phyloP scores from a whole-genome alignment of 2,329 filamentous ascomycete genomes.

The Aspergillus udagawae region DNA sequence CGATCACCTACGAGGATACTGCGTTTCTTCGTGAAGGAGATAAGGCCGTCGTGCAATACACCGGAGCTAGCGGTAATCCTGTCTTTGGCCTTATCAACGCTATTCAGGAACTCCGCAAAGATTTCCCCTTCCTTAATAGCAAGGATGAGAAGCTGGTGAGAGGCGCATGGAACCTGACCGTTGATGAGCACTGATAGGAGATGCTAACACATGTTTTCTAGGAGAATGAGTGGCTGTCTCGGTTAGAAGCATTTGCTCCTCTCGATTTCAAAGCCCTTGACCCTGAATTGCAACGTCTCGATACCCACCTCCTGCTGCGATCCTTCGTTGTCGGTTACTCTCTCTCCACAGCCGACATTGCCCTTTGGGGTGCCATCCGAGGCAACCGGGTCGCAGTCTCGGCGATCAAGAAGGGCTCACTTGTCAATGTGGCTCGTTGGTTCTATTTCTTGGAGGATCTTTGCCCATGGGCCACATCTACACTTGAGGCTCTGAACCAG shows the following conservation, averaged over 20 bases:
- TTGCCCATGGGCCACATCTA: conserved; percentile 70
- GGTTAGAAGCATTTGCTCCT: conserved; percentile 49
- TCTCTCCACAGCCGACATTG: conserved; percentile 71
- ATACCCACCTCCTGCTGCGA: conserved; percentile 81
- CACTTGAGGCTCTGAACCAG: conserved; percentile 66
- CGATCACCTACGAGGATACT: conserved; percentile 37
- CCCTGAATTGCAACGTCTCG: conserved; percentile 68
- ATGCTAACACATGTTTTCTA: conserved; percentile 11
- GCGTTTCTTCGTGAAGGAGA: conserved; percentile 31
- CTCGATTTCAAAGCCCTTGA: conserved; percentile 81
- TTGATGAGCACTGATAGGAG: not conserved
- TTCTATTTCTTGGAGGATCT: conserved; percentile 79
- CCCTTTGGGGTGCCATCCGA: conserved; percentile 77
- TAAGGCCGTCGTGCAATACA: conserved; percentile 33
- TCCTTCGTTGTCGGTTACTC: conserved; percentile 81
- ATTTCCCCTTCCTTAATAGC: conserved; percentile 34
- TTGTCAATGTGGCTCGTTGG: conserved; percentile 79
- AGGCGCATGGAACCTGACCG: not conserved
- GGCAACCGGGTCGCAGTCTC: conserved; percentile 80
- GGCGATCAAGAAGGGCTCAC: conserved; percentile 72
- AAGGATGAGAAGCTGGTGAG: conserved; percentile 36
- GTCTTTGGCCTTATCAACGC: conserved; percentile 29
- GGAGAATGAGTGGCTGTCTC: conserved; percentile 54
- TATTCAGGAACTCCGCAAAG: conserved; percentile 30
- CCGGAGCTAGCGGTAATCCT: conserved; percentile 22